Conservation (phyloP, 345 rosid species). For the Cardamine chenopodiifolia region DNA sequence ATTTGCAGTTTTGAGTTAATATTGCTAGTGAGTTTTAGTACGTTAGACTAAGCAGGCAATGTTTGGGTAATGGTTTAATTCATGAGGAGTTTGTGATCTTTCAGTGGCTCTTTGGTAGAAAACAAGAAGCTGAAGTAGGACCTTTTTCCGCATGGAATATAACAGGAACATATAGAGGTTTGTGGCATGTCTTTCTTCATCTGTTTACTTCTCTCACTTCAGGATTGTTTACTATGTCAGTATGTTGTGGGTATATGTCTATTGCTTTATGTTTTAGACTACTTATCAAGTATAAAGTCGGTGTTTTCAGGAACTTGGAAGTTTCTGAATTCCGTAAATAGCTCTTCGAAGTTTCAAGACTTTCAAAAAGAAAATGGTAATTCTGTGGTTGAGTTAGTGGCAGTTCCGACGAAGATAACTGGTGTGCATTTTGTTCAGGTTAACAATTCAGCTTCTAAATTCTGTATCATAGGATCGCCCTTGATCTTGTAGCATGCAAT, state of each 20-base stretch:
- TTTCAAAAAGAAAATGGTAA: constrained; percentile 75
- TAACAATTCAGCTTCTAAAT: constrained; percentile 32
- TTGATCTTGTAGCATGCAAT: constrained; percentile 20
- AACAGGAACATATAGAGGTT: constrained; percentile 98
- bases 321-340: constrained; percentile 71
- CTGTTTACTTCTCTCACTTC: not conserved
- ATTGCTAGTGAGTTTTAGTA: constrained; percentile 3
- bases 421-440: constrained; percentile 99
- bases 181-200: constrained; percentile 37
- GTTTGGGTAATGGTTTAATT: constrained; percentile 16
- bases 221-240: not conserved
- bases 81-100: constrained; percentile 28
- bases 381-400: constrained; percentile 80
- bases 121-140: constrained; percentile 70
- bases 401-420: constrained; percentile 81
- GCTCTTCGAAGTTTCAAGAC: constrained; percentile 79
- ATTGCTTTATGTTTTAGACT: not conserved
- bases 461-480: not conserved
- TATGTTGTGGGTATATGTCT: not conserved
- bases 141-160: constrained; percentile 85
- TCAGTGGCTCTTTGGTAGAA: constrained; percentile 78
- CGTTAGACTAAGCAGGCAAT: not conserved
- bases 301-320: constrained; percentile 78
- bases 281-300: constrained; percentile 12
- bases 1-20: constrained; percentile 1